phyloP scores from a whole-genome alignment of 2,329 filamentous ascomycete genomes.

The Calonectria multiphialidica region DNA sequence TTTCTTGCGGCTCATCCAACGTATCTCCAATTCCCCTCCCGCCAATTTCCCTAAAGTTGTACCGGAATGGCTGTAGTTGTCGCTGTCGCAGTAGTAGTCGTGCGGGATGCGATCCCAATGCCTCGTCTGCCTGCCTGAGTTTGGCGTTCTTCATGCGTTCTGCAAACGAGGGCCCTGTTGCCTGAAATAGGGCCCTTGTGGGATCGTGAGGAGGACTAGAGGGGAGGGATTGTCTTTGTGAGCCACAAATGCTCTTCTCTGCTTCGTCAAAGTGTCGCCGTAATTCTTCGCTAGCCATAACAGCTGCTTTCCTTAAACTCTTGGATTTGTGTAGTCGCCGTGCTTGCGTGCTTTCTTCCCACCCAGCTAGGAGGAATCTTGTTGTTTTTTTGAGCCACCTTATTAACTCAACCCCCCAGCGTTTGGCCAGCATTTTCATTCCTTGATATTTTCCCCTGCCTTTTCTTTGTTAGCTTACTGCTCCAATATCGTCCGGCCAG shows the following conservation, averaged over 20 bases:
- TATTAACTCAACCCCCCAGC: not conserved
- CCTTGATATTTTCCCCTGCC: not conserved
- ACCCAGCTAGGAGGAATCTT: not conserved
- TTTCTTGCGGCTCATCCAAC: not conserved
- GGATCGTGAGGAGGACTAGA: not conserved
- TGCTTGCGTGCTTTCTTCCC: not conserved
- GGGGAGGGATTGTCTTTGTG: not conserved
- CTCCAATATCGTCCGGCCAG: no score
- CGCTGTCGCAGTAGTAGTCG: no score
- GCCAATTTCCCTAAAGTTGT: conserved; percentile 48
- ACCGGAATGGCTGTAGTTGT: not conserved
- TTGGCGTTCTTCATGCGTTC: not conserved
- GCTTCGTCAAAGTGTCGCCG: not conserved
- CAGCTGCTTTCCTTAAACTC: not conserved
- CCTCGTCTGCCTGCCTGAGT: not conserved
- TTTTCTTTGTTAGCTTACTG: not conserved
- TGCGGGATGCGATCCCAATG: not conserved
- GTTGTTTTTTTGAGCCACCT: not conserved
- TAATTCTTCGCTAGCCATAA: not conserved
- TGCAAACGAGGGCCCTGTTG: not conserved
- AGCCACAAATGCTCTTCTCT: not conserved
- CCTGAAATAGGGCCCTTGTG: not conserved
- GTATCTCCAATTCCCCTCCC: not conserved
- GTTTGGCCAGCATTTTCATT: not conserved
- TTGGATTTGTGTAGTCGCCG: not conserved